These are phyloP conservation scores for Oryza nivara DNA, from an alignment of 176 grass and related monocot species.

Conservation along the genomic window DNA sequence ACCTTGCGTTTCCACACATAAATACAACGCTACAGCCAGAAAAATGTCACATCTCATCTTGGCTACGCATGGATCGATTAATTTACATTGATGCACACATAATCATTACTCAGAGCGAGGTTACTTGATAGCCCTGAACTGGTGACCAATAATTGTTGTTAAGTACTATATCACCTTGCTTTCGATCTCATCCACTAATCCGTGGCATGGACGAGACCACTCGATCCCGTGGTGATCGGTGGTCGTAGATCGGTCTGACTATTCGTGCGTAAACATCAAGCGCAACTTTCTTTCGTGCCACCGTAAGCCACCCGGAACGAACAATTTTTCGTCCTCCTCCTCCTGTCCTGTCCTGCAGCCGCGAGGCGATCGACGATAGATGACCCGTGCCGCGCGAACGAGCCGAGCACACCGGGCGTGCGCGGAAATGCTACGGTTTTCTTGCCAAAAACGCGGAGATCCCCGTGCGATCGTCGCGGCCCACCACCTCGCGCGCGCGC, in stretches of 20 bases:
- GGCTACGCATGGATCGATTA: background rate
- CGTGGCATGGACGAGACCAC: background rate
- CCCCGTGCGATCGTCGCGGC: background rate
- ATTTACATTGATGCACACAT: conserved; percentile 16
- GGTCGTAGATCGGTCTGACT: background rate
- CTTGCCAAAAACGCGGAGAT: conserved; percentile 2
- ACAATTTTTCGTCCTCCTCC: background rate
- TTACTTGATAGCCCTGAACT: background rate
- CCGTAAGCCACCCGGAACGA: background rate
- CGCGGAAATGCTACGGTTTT: conserved; percentile 13
- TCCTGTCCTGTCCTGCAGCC: background rate
- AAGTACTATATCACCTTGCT: background rate
- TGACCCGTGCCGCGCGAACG: background rate
- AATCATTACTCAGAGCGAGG: background rate
- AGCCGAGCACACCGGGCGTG: background rate
- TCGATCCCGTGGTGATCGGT: background rate
- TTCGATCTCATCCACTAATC: background rate
- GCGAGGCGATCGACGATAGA: background rate
- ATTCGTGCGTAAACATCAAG: background rate
- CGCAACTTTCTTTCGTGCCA: too few species aligned
- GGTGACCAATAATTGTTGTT: conserved; percentile 4
- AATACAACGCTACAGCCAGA: background rate
- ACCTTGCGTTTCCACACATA: background rate
- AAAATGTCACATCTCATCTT: conserved; percentile 24
- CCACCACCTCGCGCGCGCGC: background rate